Evolutionary conservation across 495 filamentous ascomycete genomes (phyloP).

Genomic region (Penicillium turbatum): DNA sequence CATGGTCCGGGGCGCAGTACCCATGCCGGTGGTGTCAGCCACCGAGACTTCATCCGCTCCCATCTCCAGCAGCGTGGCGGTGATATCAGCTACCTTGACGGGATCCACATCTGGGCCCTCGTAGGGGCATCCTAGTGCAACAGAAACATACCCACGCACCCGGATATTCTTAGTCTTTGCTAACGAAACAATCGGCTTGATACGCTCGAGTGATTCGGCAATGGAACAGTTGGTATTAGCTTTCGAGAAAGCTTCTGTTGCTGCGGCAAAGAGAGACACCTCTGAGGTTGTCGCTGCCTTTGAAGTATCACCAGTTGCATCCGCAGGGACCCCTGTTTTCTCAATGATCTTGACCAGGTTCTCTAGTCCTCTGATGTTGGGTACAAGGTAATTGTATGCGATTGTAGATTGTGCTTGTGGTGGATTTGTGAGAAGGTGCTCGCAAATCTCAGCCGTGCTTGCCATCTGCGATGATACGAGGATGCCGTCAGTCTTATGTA

Average conservation of each 20-base stretch:
- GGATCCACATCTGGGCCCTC: slow-evolving; percentile 82
- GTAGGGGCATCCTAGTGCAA: slow-evolving; percentile 91
- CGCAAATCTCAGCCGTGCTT: slow-evolving; percentile 77
- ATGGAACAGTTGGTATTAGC: slow-evolving; percentile 91
- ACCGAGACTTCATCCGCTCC: slow-evolving; percentile 92
- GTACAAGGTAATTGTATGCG: slow-evolving; percentile 89
- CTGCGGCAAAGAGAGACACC: slow-evolving; percentile 86
- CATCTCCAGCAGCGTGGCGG: slow-evolving; percentile 81
- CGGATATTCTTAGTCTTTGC: slow-evolving; percentile 68
- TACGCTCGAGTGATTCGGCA: slow-evolving; percentile 70
- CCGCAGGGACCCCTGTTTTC: slow-evolving; percentile 36
- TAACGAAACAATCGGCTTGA: slow-evolving; percentile 66
- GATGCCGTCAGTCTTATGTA: slow-evolving; percentile 6
- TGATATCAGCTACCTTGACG: slow-evolving; percentile 75
- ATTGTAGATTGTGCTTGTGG: slow-evolving; percentile 60
- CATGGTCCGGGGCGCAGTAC: slow-evolving; percentile 75
- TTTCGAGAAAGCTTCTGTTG: slow-evolving; percentile 86
- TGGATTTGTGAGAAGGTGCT: slow-evolving; percentile 59
- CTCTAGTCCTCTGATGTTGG: slow-evolving; percentile 79
- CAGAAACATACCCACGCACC: slow-evolving; percentile 91
- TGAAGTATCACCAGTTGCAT: slow-evolving; percentile 33
- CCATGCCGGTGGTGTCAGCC: slow-evolving; percentile 96
- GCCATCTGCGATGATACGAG: slow-evolving; percentile 65
- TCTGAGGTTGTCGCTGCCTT: slow-evolving; percentile 52
- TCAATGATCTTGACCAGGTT: slow-evolving; percentile 45